Evolutionary conservation across 768 basidiomycete genomes (phyloP), one percentile per base, ranked within the genome.

Genomic region (Sistotremastrum suecicum): DNA sequence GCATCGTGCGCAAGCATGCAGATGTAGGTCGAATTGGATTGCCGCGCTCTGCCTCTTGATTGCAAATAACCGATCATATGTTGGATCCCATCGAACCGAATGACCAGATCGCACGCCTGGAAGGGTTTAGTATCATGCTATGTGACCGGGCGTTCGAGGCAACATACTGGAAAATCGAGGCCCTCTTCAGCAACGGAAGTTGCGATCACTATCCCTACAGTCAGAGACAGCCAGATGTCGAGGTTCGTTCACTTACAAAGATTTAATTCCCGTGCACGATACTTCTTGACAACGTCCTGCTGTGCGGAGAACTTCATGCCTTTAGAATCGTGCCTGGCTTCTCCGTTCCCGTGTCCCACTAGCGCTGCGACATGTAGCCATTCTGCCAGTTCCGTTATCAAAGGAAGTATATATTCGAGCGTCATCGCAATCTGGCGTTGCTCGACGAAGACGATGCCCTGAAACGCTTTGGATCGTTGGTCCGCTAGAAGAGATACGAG

Each of bases 151-250:
- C 2, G 20, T 20, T 20, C 31, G 40, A 10, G 35, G 38, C 11
- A 36, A 61, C 74, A 45, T 55, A 83, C 81, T 28, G 82, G 83
- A 63, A 94, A 88, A 58, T 94, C 89, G 11, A 94, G 70, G 0
- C 90, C 90, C 65, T 94, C 90, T 60, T 94, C 90, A 0, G 87
- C 90, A 9, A 92, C 87, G 4, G 80, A 79, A 0, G 87, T 90
- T 3, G 87, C 83, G 51, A 91, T 68, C 20, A 91, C 81, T 78
- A 48, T 11, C 34, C 48, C 37, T 43, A 34, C 11, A 4, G n/a
- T 7, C 20, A 39, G 20, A 34, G 9, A 12, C 28, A 46, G 11
- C 6, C 28, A 47, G 35, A 37, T 45, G 37, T 41, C 28, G 36
- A 34, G 43, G 44, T n/a, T 39, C 29, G 2, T 33, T 9, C 29